phyloP scores from a whole-genome alignment of 352 stramenopile genomes.

The Globisporangium nodosum region DNA sequence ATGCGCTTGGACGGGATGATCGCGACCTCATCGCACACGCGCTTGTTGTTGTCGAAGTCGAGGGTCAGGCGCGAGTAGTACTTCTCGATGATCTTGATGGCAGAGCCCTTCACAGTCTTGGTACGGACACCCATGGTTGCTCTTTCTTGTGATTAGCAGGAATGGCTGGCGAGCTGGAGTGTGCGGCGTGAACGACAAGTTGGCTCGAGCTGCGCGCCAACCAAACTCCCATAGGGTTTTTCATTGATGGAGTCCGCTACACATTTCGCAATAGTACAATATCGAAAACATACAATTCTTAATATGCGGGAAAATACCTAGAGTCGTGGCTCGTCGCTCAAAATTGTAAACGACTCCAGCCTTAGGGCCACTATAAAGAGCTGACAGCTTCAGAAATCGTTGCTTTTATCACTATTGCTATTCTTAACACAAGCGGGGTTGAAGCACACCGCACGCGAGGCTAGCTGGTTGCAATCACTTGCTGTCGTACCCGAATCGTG shows the following conservation, averaged over 20 bases:
- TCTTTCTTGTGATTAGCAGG: slow-evolving; percentile 22
- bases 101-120: slow-evolving; percentile 99
- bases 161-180: slow-evolving; percentile 2
- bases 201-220: not conserved
- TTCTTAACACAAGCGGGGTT: not conserved
- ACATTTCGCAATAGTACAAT: not conserved
- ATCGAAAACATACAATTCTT: not conserved
- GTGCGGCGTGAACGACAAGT: not conserved
- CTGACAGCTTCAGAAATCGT: not conserved
- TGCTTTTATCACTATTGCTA: not conserved
- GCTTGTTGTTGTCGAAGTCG: slow-evolving; percentile 99
- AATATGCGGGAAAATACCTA: not conserved
- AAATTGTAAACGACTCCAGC: no score
- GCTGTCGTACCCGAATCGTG: no score
- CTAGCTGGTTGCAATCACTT: no score
- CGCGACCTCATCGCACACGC: slow-evolving; percentile 94
- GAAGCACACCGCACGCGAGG: no score
- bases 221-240: not conserved
- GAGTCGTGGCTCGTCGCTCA: no score
- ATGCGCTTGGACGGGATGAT: slow-evolving; percentile 99
- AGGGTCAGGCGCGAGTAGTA: slow-evolving; percentile 99
- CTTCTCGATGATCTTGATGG: slow-evolving; percentile 99
- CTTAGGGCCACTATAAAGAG: not conserved
- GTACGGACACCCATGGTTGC: slow-evolving; percentile 97
- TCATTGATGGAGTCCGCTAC: not conserved